Percentiles rank a stretch among this genome's conserved stretches.
These are phyloP conservation scores for Trichosanthes cucumerina DNA, from an alignment of 306 rosid species.

Conservation along the genomic window DNA sequence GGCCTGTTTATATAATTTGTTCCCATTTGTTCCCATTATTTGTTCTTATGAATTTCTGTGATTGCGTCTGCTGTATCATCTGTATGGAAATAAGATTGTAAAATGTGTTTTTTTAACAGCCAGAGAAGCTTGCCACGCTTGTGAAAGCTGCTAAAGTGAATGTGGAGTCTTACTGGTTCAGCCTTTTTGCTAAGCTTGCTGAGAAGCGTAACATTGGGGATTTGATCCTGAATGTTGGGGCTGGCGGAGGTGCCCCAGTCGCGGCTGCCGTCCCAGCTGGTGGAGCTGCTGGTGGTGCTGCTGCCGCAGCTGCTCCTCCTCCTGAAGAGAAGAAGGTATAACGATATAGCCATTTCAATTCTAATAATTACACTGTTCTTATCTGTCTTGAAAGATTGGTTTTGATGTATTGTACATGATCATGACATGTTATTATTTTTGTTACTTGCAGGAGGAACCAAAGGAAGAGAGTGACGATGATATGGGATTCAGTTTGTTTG, in stretches of 20 bases:
- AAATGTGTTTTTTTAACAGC: constrained; percentile 21
- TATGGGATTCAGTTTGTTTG: constrained; percentile 56
- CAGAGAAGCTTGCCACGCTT: constrained; percentile 54
- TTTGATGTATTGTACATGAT: neutral
- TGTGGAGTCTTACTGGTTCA: constrained; percentile 58
- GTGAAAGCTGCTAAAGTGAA: constrained; percentile 45
- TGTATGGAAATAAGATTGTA: neutral
- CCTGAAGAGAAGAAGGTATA: constrained; percentile 69
- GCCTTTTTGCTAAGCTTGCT: constrained; percentile 63
- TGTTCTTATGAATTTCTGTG: neutral
- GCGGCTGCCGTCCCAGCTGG: constrained; percentile 41
- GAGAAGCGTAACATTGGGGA: constrained; percentile 58
- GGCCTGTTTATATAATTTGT: neutral
- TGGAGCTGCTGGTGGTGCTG: constrained; percentile 23
- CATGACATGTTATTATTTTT: neutral
- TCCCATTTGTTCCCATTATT: neutral
- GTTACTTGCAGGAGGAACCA: constrained; percentile 36
- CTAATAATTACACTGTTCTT: neutral
- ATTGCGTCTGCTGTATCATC: neutral
- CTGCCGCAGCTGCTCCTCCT: constrained; percentile 46
- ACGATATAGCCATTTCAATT: neutral
- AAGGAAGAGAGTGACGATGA: constrained; percentile 58
- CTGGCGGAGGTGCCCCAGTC: constrained; percentile 50
- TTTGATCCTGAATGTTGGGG: constrained; percentile 51
- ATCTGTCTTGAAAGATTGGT: neutral